A percentile compares a stretch with the other conserved stretches of the same genome.
Evolutionary conservation across 2,329 filamentous ascomycete species (phyloP).

Genomic region (Hypoxylon sp.): DNA sequence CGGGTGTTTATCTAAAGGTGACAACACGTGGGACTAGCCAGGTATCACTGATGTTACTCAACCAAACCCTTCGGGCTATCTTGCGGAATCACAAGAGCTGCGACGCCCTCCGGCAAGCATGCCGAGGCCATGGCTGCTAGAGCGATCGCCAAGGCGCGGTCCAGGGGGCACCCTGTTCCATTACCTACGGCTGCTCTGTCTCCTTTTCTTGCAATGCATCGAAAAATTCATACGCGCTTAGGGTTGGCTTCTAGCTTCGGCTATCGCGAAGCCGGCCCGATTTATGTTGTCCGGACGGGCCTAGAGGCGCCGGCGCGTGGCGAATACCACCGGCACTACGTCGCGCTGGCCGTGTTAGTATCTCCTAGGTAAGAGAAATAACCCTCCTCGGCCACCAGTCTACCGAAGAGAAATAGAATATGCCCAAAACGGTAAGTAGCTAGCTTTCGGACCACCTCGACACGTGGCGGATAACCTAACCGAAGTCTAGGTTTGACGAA

Average conservation of each 20-base stretch:
- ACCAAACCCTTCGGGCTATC: conserved; percentile 17
- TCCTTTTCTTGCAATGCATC: neutral
- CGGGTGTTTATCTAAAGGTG: neutral
- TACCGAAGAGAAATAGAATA: conserved; percentile 26
- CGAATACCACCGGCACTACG: conserved; percentile 27
- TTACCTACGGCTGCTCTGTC: neutral
- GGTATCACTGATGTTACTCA: conserved; percentile 15
- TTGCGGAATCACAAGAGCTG: conserved; percentile 23
- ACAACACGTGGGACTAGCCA: conserved; percentile 11
- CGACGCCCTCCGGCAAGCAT: conserved; percentile 26
- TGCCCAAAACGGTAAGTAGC: conserved; percentile 35
- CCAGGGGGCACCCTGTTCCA: conserved; percentile 24
- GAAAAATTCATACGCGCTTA: conserved; percentile 3
- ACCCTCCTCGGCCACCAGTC: conserved; percentile 24
- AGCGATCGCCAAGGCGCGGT: conserved; percentile 36
- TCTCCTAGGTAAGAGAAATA: conserved; percentile 24
- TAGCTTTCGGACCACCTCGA: conserved; percentile 26
- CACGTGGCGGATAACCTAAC: conserved; percentile 38
- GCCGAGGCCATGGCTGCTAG: conserved; percentile 34
- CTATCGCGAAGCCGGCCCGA: conserved; percentile 32
- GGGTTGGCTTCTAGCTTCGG: neutral
- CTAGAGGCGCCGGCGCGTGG: conserved; percentile 21
- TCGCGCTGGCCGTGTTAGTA: conserved; percentile 23
- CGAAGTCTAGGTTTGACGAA: conserved; percentile 36
- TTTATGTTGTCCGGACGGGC: conserved; percentile 19